These are phyloP conservation scores for Kalmanozyma brasiliensis DNA, from an alignment of 1,284 basidiomycete genomes.

Conservation along the genomic window DNA sequence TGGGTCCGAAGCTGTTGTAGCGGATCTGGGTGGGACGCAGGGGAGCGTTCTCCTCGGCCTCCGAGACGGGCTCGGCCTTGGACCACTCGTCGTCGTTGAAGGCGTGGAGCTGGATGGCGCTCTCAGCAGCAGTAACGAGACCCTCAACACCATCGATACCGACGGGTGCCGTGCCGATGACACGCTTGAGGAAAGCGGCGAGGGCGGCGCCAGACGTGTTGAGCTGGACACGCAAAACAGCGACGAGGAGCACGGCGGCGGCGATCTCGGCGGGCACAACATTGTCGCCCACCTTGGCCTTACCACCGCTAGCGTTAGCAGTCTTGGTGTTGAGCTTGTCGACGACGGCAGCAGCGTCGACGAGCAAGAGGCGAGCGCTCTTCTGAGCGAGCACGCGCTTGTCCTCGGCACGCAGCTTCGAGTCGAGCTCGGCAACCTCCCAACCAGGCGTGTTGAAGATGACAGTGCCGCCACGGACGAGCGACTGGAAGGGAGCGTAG, in stretches of 20 bases:
- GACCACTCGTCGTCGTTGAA: constrained; percentile 53
- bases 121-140: constrained; percentile 53
- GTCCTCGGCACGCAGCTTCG: constrained; percentile 61
- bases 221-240: constrained; percentile 55
- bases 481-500: constrained; percentile 57
- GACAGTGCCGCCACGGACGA: constrained; percentile 60
- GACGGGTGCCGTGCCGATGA: constrained; percentile 60
- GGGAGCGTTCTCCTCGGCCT: constrained; percentile 53
- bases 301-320: constrained; percentile 51
- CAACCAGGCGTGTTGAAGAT: constrained; percentile 62
- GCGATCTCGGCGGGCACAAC: constrained; percentile 57
- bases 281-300: constrained; percentile 55
- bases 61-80: constrained; percentile 53
- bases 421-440: constrained; percentile 61
- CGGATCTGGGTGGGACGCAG: constrained; percentile 55
- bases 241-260: constrained; percentile 55
- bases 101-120: constrained; percentile 48
- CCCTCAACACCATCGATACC: constrained; percentile 57
- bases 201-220: constrained; percentile 46
- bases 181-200: constrained; percentile 42
- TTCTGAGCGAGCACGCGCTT: constrained; percentile 58
- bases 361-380: constrained; percentile 53
- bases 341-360: constrained; percentile 59
- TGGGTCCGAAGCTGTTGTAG: constrained; percentile 62
- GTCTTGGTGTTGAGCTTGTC: constrained; percentile 56